Base-by-base conservation (phyloP, 2,329 filamentous ascomycete species). In the Exophiala aquamarina region DNA sequence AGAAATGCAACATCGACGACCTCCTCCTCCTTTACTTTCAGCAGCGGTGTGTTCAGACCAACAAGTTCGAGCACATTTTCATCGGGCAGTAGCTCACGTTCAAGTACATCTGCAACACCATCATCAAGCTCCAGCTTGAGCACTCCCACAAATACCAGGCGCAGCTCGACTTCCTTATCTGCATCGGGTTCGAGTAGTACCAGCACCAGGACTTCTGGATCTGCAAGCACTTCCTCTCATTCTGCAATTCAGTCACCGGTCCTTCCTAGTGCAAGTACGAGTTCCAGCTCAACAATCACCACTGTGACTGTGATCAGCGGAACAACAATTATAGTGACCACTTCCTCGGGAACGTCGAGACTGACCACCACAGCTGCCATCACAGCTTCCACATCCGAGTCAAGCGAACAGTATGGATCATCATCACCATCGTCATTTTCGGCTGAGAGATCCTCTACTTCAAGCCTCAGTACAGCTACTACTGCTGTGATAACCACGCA, bases 31-130 rank as follows among this genome's bases (percentile, higher is more conserved):
- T 46, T 42, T 33, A 52, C 44, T 3, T 47, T 46, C 20, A 50
- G 37, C 28, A 51, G 36, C 23, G 55, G 55, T 9, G 55, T 57
- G 2, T 52, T 57, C 35, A 37, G 54, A 17, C 31, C 52, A n/a
- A 50, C 51, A 32, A 43, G 32, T 3, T 40, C 44, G 13, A 44
- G 23, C 23, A 26, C 23, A 11, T 11, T 26, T 11, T 26, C 39
- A 2, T 47, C 38, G 13, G 28, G 32, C 18, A 21, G 26, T 5
- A 44, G 23, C 15, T 41, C 35, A 3, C 43, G 38, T 26, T n/a
- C 32, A 18, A 44, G 14, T 13, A 36, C 19, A 17, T 34, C 44
- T 18, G 18, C 44, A n/a, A 37, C 39, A 14, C 15, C 36, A 19
- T 43, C 39, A 10, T 48, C 49, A 11, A 41, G 28, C 15, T 48